A percentile compares a stretch with the other conserved stretches of the same genome.
These are phyloP conservation scores for Gossypium thurberi DNA, from an alignment of 345 rosid genomes.

Conservation along the genomic window DNA sequence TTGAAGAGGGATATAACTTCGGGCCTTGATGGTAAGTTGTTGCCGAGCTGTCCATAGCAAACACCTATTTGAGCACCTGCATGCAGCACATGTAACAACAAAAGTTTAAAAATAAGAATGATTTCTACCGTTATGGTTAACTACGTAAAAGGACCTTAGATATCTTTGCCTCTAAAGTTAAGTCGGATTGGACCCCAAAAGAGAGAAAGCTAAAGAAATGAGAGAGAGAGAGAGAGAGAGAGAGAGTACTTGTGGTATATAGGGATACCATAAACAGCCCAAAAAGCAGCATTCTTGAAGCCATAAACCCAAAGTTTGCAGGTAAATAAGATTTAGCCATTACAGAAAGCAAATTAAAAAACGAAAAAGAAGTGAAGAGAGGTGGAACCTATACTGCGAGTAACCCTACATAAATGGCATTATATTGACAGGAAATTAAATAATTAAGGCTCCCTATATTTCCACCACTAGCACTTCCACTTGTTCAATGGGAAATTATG, in stretches of 20 bases:
- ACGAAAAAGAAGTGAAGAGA: too few species aligned
- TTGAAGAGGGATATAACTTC: constrained; percentile 20
- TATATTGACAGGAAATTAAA: background rate
- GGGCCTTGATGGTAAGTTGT: constrained; percentile 19
- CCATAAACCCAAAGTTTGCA: background rate
- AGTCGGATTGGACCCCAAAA: too few species aligned
- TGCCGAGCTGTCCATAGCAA: constrained; percentile 25
- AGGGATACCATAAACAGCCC: background rate
- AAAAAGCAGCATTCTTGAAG: background rate
- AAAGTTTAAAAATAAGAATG: background rate
- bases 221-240: background rate
- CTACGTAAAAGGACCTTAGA: too few species aligned
- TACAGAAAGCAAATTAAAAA: background rate
- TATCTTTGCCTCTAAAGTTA: too few species aligned
- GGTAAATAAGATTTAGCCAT: constrained; percentile 1
- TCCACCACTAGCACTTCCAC: background rate
- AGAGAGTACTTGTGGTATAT: constrained; percentile 4
- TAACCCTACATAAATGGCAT: background rate
- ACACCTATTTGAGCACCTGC: constrained; percentile 33
- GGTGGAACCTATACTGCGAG: background rate
- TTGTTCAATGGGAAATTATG: background rate
- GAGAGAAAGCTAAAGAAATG: too few species aligned
- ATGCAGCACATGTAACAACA: background rate
- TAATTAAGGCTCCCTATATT: background rate
- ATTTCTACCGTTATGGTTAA: background rate